These are phyloP conservation scores for Trichophyton rubrum DNA, from an alignment of 2,329 filamentous ascomycete genomes.

Conservation along the genomic window DNA sequence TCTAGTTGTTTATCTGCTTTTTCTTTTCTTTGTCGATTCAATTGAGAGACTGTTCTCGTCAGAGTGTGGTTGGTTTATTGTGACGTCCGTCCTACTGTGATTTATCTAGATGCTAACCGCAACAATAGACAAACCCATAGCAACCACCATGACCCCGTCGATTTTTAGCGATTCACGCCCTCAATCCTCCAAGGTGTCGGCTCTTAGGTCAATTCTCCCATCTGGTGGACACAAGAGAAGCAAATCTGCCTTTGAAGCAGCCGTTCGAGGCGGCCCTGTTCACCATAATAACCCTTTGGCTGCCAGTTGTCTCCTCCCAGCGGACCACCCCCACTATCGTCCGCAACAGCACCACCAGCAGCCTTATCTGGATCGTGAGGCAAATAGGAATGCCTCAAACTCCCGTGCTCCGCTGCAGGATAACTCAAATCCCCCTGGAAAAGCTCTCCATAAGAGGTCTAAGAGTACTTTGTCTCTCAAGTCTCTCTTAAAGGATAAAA, in stretches of 20 bases:
- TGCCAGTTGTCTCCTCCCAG: constrained; percentile 35
- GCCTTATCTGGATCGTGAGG: constrained; percentile 21
- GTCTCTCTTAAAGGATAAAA: constrained; percentile 36
- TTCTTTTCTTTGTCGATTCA: neutral
- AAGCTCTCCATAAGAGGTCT: constrained; percentile 40
- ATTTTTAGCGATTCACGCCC: constrained; percentile 27
- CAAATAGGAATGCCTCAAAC: constrained; percentile 20
- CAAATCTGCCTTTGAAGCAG: constrained; percentile 24
- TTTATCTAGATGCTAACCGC: neutral
- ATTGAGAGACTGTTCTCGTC: neutral
- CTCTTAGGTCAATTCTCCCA: constrained; percentile 43
- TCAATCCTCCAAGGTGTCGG: constrained; percentile 29
- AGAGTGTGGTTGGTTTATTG: constrained; percentile 1
- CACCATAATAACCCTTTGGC: neutral
- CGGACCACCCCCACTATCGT: constrained; percentile 36
- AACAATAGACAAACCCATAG: neutral
- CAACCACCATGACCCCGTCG: neutral
- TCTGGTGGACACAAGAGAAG: constrained; percentile 39
- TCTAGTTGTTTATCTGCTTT: neutral
- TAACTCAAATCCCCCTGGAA: constrained; percentile 24
- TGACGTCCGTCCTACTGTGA: neutral
- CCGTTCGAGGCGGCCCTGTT: constrained; percentile 18
- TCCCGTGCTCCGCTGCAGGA: constrained; percentile 1
- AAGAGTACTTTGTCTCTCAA: constrained; percentile 43
- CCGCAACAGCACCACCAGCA: constrained; percentile 5